A percentile compares a stretch with the other conserved stretches of the same genome.
Evolutionary conservation across 1,284 basidiomycete genomes (phyloP).

Genomic region (Ceratobasidium sp.): DNA sequence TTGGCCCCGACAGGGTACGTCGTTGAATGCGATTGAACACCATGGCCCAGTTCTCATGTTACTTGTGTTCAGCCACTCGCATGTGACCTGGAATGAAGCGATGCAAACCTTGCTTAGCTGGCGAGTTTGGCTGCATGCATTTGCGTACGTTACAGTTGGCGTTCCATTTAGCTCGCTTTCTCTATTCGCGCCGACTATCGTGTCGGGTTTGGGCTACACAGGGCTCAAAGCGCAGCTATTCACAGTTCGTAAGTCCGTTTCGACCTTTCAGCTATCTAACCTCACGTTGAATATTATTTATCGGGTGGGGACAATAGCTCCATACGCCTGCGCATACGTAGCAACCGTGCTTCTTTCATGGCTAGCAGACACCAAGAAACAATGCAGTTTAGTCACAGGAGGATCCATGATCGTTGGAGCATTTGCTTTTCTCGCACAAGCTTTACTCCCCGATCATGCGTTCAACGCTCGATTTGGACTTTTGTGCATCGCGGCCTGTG

Average conservation of each 20-base stretch:
- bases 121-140: slow-evolving; percentile 18
- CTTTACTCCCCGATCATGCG: slow-evolving; percentile 51
- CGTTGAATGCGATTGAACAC: background rate
- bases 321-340: slow-evolving; percentile 54
- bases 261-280: no score
- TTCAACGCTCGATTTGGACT: slow-evolving; percentile 55
- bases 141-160: slow-evolving; percentile 54
- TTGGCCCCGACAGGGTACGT: slow-evolving; percentile 48
- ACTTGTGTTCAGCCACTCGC: background rate
- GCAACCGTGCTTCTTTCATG: slow-evolving; percentile 50
- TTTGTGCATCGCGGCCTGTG: slow-evolving; percentile 54
- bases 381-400: slow-evolving; percentile 46
- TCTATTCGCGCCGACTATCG: slow-evolving; percentile 56
- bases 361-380: slow-evolving; percentile 37
- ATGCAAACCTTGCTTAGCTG: slow-evolving; percentile 26
- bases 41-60: background rate
- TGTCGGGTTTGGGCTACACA: slow-evolving; percentile 59
- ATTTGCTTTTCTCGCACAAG: slow-evolving; percentile 44
- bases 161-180: slow-evolving; percentile 55
- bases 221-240: slow-evolving; percentile 64
- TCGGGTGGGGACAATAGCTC: background rate
- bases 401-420: slow-evolving; percentile 30
- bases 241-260: slow-evolving; percentile 63
- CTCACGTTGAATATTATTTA: no score
- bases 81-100: slow-evolving; percentile 25